These are phyloP conservation scores for Cutaneotrichosporon curvatum DNA, from an alignment of 1,284 basidiomycete genomes.

Conservation along the genomic window DNA sequence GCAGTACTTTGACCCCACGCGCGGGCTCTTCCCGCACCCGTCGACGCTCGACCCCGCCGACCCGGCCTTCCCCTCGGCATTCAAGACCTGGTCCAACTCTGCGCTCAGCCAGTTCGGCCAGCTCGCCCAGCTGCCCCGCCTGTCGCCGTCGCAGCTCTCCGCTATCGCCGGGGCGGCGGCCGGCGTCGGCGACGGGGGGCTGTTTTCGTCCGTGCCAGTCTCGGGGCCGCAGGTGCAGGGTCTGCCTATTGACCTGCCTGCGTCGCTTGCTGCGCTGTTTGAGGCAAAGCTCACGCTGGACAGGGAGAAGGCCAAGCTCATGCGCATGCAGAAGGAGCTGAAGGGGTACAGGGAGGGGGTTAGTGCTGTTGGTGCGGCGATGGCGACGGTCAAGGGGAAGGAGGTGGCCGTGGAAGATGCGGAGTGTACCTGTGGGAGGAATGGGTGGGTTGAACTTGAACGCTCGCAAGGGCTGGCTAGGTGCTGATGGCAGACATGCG, in stretches of 20 bases:
- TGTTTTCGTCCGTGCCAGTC: constrained; percentile 14
- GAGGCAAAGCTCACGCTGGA: constrained; percentile 44
- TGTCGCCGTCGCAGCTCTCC: constrained; percentile 34
- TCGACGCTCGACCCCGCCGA: constrained; percentile 22
- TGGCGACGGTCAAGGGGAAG: constrained; percentile 19
- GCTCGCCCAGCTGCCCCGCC: constrained; percentile 33
- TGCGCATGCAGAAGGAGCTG: constrained; percentile 45
- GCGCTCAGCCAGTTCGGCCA: constrained; percentile 32
- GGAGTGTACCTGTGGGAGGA: constrained; percentile 38
- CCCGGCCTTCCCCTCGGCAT: constrained; percentile 26
- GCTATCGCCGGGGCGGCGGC: constrained; percentile 40
- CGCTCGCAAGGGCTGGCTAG: too few species aligned
- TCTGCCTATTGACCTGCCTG: constrained; percentile 32
- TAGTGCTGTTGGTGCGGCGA: neutral
- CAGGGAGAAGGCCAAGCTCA: constrained; percentile 43
- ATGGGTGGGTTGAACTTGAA: constrained; percentile 17
- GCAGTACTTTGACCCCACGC: constrained; percentile 10
- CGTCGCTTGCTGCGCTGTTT: constrained; percentile 42
- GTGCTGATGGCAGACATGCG: constrained; percentile 11
- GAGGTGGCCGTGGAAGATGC: constrained; percentile 27
- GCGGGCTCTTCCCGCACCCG: constrained; percentile 11
- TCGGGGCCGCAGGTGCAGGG: neutral
- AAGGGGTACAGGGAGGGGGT: constrained; percentile 36
- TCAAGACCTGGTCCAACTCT: constrained; percentile 36
- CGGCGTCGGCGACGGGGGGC: constrained; percentile 29